A percentile compares a stretch with the other conserved stretches of the same genome.
Evolutionary conservation across 1,284 basidiomycete species (phyloP).

Genomic region (Omphalotus olearius): DNA sequence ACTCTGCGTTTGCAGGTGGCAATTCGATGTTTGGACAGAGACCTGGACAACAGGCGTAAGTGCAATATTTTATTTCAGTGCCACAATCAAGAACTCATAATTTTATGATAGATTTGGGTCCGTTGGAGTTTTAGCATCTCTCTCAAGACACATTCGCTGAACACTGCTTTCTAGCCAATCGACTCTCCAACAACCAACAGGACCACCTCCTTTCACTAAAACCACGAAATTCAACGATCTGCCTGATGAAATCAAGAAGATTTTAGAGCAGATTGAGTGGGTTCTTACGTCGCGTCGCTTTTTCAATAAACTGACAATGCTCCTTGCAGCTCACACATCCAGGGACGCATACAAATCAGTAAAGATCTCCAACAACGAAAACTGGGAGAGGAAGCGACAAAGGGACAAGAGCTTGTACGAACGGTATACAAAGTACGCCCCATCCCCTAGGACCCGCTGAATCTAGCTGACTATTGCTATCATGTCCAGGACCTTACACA

Average conservation of each 20-base stretch:
- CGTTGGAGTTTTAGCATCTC: background rate
- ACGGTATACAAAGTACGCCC: slow-evolving; percentile 56
- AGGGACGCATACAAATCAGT: slow-evolving; percentile 72
- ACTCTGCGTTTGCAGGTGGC: slow-evolving; percentile 13
- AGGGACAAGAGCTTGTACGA: slow-evolving; percentile 65
- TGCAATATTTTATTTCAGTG: slow-evolving; percentile 3
- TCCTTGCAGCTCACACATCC: slow-evolving; percentile 57
- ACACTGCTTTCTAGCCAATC: slow-evolving; percentile 10
- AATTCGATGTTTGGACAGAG: slow-evolving; percentile 36
- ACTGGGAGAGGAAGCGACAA: slow-evolving; percentile 68
- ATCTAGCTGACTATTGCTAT: background rate
- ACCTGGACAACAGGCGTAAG: slow-evolving; percentile 29
- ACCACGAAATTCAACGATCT: slow-evolving; percentile 83
- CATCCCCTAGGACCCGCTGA: background rate
- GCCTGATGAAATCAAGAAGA: slow-evolving; percentile 62
- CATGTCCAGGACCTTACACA: slow-evolving; percentile 54
- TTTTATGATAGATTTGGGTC: slow-evolving; percentile 7
- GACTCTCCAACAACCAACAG: slow-evolving; percentile 17
- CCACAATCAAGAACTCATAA: background rate
- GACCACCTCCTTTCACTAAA: slow-evolving; percentile 56
- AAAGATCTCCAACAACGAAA: slow-evolving; percentile 74
- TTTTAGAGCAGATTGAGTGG: slow-evolving; percentile 72
- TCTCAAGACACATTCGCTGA: background rate
- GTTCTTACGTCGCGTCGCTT: slow-evolving; percentile 17
- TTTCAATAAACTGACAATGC: background rate